Evolutionary conservation across 31 red algal species (phyloP), one percentile per base, ranked within the genome.

Genomic region (Asparagopsis taxiformis): DNA sequence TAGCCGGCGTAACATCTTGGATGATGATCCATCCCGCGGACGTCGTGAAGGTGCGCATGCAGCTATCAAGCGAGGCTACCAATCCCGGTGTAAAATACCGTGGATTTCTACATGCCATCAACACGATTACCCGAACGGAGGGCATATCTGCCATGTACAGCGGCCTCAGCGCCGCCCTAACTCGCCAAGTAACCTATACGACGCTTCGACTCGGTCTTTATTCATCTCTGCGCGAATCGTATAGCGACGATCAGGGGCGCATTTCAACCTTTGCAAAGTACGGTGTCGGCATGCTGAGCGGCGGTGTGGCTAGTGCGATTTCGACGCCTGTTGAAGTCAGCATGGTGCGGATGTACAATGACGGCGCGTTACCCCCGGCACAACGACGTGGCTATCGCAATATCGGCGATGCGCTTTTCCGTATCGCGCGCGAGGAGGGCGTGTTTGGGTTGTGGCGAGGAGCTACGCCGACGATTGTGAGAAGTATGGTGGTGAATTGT

Each of bases 331-430:
- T 86, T 1, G 96, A 99, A 66, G 80, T 99, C 30, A 56, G 77
- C 26, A 77, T 99, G 85, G 88, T 99, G 62, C 86, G 96, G 15
- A 94, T 99, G 91, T 85, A 79, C 60, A 63, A 49, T 21, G 96
- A 99, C 75, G 87, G 83, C 13, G 62, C 72, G 31, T 52, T 82
- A 9, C 65, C 74, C 28, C 58, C 61, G 32, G 85, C 77, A 41
- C 64, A 75, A 53, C 85, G 91, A 31, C 87, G 96, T 22, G 84
- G 85, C 17, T 99, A 99, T 72, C 49, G 65, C 25, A 44, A 86
- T 55, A 79, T 99, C 0, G 59, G 72, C 28, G 78, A 91, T 55
- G 96, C 96, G n/a, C 48, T 93, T 63, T 69, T 49, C 64, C 78
- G 91, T 23, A 99, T 99, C 50, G 81, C 73, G 46, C 75, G 71